Conservation (phyloP, 1,139 yeast species). For the Kodamaea arcana region DNA sequence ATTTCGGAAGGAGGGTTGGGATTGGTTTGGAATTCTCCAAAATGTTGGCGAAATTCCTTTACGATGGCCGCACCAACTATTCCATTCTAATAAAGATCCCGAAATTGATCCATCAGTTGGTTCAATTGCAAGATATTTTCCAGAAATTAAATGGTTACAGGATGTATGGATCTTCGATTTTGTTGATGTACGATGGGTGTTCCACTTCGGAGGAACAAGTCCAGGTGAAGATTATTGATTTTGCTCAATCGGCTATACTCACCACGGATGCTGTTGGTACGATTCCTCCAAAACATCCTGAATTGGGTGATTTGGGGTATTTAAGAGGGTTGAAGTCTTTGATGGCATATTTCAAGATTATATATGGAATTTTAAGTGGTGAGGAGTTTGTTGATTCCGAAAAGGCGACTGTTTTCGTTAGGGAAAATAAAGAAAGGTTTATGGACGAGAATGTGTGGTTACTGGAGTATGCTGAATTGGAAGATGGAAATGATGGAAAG, state of each 20-base stretch:
- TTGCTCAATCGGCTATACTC: conserved; percentile 89
- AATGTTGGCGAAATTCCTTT: conserved; percentile 70
- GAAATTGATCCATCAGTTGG: conserved; percentile 53
- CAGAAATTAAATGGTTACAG: conserved; percentile 68
- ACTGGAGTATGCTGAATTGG: conserved; percentile 42
- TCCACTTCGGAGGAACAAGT: conserved; percentile 20
- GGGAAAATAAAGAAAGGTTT: conserved; percentile 21
- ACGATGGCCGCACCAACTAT: conserved; percentile 59
- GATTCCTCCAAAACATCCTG: conserved; percentile 65
- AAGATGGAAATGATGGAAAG: conserved; percentile 16
- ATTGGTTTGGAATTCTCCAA: conserved; percentile 77
- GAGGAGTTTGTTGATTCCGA: conserved; percentile 15
- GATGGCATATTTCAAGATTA: conserved; percentile 53
- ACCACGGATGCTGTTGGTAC: conserved; percentile 40
- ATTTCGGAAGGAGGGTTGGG: conserved; percentile 77
- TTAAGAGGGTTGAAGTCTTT: conserved; percentile 74
- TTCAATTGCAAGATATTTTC: conserved; percentile 55
- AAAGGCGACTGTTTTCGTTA: conserved; percentile 20
- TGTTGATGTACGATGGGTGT: conserved; percentile 84
- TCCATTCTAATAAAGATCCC: conserved; percentile 73
- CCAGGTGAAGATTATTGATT: conserved; percentile 79
- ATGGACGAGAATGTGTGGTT: conserved; percentile 42
- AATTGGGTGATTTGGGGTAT: conserved; percentile 75
- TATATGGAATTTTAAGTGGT: conserved; percentile 48
- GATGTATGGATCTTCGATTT: conserved; percentile 84